These are phyloP conservation scores for Thelonectria rubi DNA, from an alignment of 2,329 filamentous ascomycete genomes.

Conservation along the genomic window DNA sequence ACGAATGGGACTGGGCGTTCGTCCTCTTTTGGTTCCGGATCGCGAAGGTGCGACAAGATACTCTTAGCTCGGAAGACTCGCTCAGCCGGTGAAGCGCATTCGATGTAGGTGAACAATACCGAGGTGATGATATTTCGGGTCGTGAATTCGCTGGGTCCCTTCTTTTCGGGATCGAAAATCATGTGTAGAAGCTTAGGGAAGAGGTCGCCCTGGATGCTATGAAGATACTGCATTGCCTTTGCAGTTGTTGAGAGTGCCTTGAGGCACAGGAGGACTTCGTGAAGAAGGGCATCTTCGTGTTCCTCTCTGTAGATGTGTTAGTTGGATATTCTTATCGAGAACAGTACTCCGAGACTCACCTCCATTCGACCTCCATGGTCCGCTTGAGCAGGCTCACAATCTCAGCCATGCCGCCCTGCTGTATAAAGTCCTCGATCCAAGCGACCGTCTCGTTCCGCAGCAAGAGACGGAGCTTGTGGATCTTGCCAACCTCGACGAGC, in stretches of 20 bases:
- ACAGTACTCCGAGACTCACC: slow-evolving; percentile 61
- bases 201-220: slow-evolving; percentile 79
- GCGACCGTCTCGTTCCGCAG: slow-evolving; percentile 93
- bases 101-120: slow-evolving; percentile 87
- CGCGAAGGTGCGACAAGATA: slow-evolving; percentile 82
- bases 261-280: slow-evolving; percentile 90
- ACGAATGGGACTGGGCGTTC: slow-evolving; percentile 86
- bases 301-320: slow-evolving; percentile 72
- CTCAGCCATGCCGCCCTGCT: slow-evolving; percentile 90
- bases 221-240: slow-evolving; percentile 81
- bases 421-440: slow-evolving; percentile 94
- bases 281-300: slow-evolving; percentile 90
- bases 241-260: slow-evolving; percentile 95
- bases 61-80: slow-evolving; percentile 73
- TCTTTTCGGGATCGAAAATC: slow-evolving; percentile 97
- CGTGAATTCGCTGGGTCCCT: slow-evolving; percentile 95
- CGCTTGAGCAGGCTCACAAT: slow-evolving; percentile 86
- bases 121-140: slow-evolving; percentile 91
- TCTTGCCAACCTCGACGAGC: slow-evolving; percentile 88
- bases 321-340: slow-evolving; percentile 2
- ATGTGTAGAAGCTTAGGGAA: slow-evolving; percentile 88
- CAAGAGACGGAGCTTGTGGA: slow-evolving; percentile 90
- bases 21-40: slow-evolving; percentile 79
- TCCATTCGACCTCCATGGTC: slow-evolving; percentile 97
- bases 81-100: slow-evolving; percentile 69